Evolutionary conservation across 2,329 filamentous ascomycete species (phyloP).

Genomic region (Botrytis aclada): DNA sequence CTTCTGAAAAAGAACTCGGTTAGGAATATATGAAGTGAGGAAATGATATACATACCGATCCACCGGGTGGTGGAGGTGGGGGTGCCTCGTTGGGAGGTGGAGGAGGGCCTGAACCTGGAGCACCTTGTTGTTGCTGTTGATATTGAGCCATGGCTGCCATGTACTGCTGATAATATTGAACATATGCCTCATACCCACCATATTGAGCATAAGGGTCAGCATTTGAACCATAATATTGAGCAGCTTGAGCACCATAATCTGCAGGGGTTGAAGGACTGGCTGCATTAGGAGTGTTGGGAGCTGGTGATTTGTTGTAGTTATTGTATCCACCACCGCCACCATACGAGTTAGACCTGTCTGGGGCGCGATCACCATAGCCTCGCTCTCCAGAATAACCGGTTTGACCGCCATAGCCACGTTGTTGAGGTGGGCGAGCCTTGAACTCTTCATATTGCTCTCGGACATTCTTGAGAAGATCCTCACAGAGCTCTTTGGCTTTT

Average conservation of each 20-base stretch:
- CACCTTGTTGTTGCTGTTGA: conserved; percentile 43
- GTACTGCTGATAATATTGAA: conserved; percentile 73
- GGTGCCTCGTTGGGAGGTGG: conserved; percentile 55
- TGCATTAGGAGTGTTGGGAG: conserved; percentile 36
- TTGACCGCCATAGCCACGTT: conserved; percentile 53
- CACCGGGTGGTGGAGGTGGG: conserved; percentile 59
- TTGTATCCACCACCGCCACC: conserved; percentile 39
- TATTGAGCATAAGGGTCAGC: conserved; percentile 86
- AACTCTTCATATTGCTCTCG: conserved; percentile 86
- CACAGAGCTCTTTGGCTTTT: conserved; percentile 81
- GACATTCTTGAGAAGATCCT: conserved; percentile 83
- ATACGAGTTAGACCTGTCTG: conserved; percentile 44
- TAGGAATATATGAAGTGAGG: conserved; percentile 1
- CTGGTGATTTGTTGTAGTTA: conserved; percentile 39
- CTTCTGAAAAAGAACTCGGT: not conserved
- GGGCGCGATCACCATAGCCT: conserved; percentile 53
- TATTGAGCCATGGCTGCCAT: conserved; percentile 54
- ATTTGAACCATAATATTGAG: conserved; percentile 68
- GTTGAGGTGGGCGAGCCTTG: conserved; percentile 72
- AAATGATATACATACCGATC: conserved; percentile 30
- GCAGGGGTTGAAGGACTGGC: conserved; percentile 45
- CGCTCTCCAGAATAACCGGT: conserved; percentile 45
- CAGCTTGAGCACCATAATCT: conserved; percentile 79
- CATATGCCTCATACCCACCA: conserved; percentile 77
- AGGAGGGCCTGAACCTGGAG: conserved; percentile 46